Evolutionary conservation across 495 filamentous ascomycete species (phyloP), one percentile per base, ranked within the genome.

Genomic region (Lepidopterella palustris): DNA sequence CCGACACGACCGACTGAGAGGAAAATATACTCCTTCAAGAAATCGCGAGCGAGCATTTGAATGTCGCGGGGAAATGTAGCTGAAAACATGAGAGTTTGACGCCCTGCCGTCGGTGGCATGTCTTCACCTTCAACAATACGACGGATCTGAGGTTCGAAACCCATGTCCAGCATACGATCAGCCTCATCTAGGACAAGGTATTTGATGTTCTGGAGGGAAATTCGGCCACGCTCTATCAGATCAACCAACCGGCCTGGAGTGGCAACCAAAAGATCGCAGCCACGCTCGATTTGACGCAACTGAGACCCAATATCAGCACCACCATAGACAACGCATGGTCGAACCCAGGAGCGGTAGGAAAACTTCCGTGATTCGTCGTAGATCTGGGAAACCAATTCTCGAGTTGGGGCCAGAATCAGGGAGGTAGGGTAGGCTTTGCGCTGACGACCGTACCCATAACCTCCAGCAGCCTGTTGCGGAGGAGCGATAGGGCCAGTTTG

Each of bases 161-260:
- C 93, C 93, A 98, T 97, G 79, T 98, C 93, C 82, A 98, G 78
- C 93, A 98, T 97, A 74, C 95, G 95, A 79, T 98, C 93, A 74
- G 93, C 93, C 81, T 98, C 93, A 67, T 98, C 93, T 35, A 98
- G 87, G 64, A 98, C 89, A n/a, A 98, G 80, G 70, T 97, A 98
- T 77, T 96, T 97, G 84, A 97, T 97, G 78, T 93, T 96, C 63
- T 83, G 79, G 35, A 97, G 84, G 11, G 92, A 96, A 73, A 98
- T 97, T 71, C 93, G 92, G 64, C 95, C 93, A 78, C 95, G 89
- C 80, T 97, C 95, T 64, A 98, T 95, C 71, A 98, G 79, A 74
- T 98, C 93, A 66, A 97, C 92, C 51, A 97, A 82, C 81, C 93
- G 89, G 75, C 93, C 93, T 61, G 93, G 93, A 50, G 93, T 98